These are phyloP conservation scores for Amaranthus hypochondriacus DNA, from an alignment of 148 eudicot species.

Conservation along the genomic window DNA sequence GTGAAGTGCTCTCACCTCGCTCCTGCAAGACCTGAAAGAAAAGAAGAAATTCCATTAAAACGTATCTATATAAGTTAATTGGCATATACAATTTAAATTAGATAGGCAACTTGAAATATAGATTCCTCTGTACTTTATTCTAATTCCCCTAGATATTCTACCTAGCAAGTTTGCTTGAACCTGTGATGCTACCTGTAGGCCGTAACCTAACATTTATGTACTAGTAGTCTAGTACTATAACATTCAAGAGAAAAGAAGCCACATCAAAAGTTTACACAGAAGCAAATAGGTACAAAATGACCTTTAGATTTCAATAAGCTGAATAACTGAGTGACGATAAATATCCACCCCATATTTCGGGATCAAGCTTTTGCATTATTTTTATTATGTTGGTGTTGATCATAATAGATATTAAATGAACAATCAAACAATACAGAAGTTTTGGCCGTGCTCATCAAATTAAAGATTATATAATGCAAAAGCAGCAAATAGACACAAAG, in stretches of 20 bases:
- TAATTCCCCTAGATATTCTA: background rate
- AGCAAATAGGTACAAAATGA: too few relatives aligned
- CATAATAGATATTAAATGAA: background rate
- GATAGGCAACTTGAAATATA: background rate
- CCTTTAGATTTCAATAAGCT: too few relatives aligned
- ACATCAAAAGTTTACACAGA: too few relatives aligned
- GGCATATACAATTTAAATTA: conserved; percentile 1
- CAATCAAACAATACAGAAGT: background rate
- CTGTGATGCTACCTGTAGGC: background rate
- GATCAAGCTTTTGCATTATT: background rate
- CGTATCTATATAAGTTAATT: background rate
- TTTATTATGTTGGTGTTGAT: too few relatives aligned
- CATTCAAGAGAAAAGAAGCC: background rate
- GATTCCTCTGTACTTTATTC: background rate
- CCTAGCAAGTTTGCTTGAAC: background rate
- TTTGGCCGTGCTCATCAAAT: background rate
- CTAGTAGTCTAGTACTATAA: background rate
- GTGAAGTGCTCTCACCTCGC: conserved; percentile 98
- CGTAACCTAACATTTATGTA: background rate
- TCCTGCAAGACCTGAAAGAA: conserved; percentile 86
- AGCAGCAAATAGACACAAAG: background rate
- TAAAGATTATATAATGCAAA: background rate
- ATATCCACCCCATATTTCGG: background rate
- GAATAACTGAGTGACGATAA: background rate
- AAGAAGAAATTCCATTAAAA: conserved; percentile 15